Evolutionary conservation across 148 eudicot genomes (phyloP).

Genomic region (Tetragonia tetragonoides): DNA sequence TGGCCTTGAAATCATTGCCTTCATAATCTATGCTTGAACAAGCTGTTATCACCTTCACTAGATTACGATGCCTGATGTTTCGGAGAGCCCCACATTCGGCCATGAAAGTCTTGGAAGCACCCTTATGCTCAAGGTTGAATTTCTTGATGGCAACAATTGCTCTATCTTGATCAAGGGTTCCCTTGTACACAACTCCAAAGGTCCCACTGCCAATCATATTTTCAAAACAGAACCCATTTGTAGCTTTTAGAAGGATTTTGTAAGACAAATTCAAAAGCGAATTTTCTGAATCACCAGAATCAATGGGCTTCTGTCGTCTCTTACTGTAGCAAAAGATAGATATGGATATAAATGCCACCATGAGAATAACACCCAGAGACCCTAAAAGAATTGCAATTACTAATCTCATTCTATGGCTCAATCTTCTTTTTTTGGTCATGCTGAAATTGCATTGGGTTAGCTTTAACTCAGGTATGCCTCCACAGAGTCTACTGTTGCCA

Average conservation of each 20-base stretch:
- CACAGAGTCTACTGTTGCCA: conserved; percentile 34
- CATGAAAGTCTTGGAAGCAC: conserved; percentile 1
- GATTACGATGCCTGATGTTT: conserved; percentile 21
- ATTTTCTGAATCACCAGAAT: not conserved
- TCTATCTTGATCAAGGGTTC: conserved; percentile 5
- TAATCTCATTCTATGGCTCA: not conserved
- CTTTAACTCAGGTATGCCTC: conserved; percentile 4
- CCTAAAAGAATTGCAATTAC: not conserved
- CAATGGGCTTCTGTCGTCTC: not conserved
- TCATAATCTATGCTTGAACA: conserved; percentile 22
- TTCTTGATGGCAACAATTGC: conserved; percentile 9
- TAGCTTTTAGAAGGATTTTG: conserved; percentile 19
- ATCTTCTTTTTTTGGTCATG: not conserved
- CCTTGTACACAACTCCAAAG: conserved; percentile 30
- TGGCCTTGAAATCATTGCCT: conserved; percentile 25
- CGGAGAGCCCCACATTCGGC: conserved; percentile 17
- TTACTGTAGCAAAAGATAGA: not conserved
- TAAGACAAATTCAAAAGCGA: conserved; percentile 19
- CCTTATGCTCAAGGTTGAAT: conserved; percentile 8
- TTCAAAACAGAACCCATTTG: conserved; percentile 25
- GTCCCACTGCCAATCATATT: conserved; percentile 26
- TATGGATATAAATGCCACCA: not conserved
- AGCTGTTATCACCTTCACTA: conserved; percentile 20
- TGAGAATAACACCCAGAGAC: not conserved
- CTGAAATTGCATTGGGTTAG: not conserved